Evolutionary conservation across 345 rosid species (phyloP).

Genomic region (Lepidium africanum): DNA sequence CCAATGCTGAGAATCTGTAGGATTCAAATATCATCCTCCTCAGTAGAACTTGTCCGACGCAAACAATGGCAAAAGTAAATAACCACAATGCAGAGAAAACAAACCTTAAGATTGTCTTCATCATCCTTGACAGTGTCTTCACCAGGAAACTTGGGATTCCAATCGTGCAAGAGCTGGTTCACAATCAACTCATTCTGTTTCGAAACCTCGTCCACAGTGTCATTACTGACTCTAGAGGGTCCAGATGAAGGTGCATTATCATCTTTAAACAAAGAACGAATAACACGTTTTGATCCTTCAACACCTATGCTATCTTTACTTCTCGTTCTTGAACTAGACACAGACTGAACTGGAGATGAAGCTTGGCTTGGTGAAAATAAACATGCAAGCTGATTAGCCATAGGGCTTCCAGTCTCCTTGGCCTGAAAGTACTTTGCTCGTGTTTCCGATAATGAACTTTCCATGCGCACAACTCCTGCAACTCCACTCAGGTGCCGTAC

Average conservation of each 20-base stretch:
- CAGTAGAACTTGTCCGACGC: neutral
- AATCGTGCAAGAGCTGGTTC: slow-evolving; percentile 67
- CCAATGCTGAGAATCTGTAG: neutral
- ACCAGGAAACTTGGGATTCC: slow-evolving; percentile 32
- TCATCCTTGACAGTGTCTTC: slow-evolving; percentile 30
- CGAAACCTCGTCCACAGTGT: slow-evolving; percentile 23
- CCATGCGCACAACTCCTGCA: slow-evolving; percentile 78
- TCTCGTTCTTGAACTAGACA: slow-evolving; percentile 23
- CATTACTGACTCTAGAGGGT: slow-evolving; percentile 27
- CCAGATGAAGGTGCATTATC: slow-evolving; percentile 28
- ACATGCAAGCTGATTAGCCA: slow-evolving; percentile 33
- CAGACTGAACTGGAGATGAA: slow-evolving; percentile 30
- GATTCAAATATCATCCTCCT: neutral
- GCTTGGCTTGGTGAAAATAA: slow-evolving; percentile 44
- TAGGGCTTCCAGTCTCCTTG: slow-evolving; percentile 52
- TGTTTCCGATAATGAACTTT: slow-evolving; percentile 60
- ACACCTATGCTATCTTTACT: slow-evolving; percentile 16
- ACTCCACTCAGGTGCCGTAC: slow-evolving; percentile 69
- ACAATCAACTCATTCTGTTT: slow-evolving; percentile 77
- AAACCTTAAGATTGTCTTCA: slow-evolving; percentile 50
- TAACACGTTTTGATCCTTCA: slow-evolving; percentile 49
- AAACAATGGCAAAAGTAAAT: neutral
- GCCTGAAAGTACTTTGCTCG: slow-evolving; percentile 53
- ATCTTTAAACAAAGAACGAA: slow-evolving; percentile 68
- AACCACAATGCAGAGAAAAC: slow-evolving; percentile 19